Percentiles rank a stretch among this genome's conserved stretches.
These are phyloP conservation scores for Termitomyces eurrhizus DNA, from an alignment of 768 basidiomycete genomes.

Conservation along the genomic window DNA sequence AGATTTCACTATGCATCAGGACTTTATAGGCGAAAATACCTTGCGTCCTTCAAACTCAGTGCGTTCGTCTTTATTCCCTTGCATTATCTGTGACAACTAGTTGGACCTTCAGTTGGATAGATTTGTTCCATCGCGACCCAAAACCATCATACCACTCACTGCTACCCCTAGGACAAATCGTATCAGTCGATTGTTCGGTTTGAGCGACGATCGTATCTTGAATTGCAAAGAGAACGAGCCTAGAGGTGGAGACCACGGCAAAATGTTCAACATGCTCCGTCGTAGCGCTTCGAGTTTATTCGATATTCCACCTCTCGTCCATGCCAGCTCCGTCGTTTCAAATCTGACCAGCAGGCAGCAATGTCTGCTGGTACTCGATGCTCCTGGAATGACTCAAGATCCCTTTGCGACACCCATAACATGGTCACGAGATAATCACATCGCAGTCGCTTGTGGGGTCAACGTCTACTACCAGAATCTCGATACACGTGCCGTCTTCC, in stretches of 20 bases:
- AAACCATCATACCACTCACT: constrained; percentile 49
- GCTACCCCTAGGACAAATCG: constrained; percentile 65
- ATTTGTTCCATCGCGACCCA: constrained; percentile 54
- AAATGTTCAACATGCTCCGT: constrained; percentile 45
- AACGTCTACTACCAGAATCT: constrained; percentile 64
- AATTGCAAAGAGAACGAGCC: constrained; percentile 40
- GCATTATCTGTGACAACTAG: background rate
- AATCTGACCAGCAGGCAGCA: constrained; percentile 53
- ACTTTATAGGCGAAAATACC: constrained; percentile 5
- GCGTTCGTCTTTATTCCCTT: background rate
- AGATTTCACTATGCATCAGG: constrained; percentile 32
- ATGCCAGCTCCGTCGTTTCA: constrained; percentile 49
- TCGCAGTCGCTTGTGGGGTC: constrained; percentile 57
- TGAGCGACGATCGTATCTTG: constrained; percentile 52
- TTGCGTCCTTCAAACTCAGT: constrained; percentile 15
- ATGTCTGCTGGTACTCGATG: constrained; percentile 58
- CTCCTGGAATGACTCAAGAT: constrained; percentile 54
- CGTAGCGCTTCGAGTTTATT: constrained; percentile 52
- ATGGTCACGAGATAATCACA: constrained; percentile 57
- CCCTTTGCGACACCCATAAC: constrained; percentile 54
- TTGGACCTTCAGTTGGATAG: constrained; percentile 47
- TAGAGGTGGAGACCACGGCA: constrained; percentile 27
- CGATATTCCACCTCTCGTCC: constrained; percentile 20
- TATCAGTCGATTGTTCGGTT: constrained; percentile 59
- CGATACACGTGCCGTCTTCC: constrained; percentile 47